A percentile compares a stretch with the other conserved stretches of the same genome.
Evolutionary conservation across 2,329 filamentous ascomycete genomes (phyloP).

Genomic region (Phaeosphaeria sp.): DNA sequence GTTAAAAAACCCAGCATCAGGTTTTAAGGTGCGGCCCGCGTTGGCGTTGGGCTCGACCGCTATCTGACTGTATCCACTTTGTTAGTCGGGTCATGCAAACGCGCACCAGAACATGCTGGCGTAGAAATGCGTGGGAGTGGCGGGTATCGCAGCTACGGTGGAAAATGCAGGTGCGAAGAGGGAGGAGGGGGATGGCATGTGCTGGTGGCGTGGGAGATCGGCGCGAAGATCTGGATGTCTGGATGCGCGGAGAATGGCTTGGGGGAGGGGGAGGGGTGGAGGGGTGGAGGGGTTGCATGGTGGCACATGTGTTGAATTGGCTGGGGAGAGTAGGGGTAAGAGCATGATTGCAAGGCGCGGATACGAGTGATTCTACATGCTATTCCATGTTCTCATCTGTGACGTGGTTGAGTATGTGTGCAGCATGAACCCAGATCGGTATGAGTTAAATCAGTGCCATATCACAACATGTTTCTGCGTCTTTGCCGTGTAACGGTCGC

Average conservation of each 20-base stretch:
- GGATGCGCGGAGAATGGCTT: conserved; percentile 28
- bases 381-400: too few relatives aligned
- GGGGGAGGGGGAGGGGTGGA: conserved; percentile 9
- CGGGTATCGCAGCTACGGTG: background rate
- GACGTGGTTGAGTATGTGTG: background rate
- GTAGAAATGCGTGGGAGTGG: background rate
- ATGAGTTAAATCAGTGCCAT: too few relatives aligned
- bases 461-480: background rate
- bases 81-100: background rate
- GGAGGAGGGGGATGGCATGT: background rate
- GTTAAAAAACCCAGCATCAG: background rate
- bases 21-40: conserved; percentile 7
- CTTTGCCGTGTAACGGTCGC: conserved; percentile 24
- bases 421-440: too few relatives aligned
- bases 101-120: background rate
- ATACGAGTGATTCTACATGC: background rate
- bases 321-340: background rate
- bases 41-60: conserved; percentile 15
- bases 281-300: conserved; percentile 24
- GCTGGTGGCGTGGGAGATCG: background rate
- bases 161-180: background rate
- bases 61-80: background rate
- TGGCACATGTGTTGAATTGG: background rate
- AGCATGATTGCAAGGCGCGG: conserved; percentile 1
- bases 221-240: background rate